Evolutionary conservation across 2,329 filamentous ascomycete species (phyloP).

Genomic region (Coleophoma crateriformis): DNA sequence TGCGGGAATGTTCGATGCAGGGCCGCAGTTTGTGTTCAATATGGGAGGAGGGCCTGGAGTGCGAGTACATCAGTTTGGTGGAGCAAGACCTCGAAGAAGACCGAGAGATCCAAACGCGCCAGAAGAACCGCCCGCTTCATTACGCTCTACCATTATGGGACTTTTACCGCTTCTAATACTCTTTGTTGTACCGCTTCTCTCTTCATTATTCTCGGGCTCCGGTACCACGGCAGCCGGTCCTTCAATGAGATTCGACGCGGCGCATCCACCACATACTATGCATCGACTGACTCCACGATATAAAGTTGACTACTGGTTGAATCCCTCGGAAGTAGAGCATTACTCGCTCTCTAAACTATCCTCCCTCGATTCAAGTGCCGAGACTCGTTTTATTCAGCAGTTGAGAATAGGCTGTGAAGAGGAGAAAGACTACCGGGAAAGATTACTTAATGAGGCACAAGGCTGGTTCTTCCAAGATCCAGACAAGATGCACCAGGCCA

Average conservation of each 20-base stretch:
- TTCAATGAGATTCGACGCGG: constrained; percentile 68
- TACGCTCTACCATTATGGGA: constrained; percentile 55
- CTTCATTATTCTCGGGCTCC: constrained; percentile 65
- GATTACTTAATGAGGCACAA: constrained; percentile 58
- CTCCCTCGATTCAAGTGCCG: constrained; percentile 72
- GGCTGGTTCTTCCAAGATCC: constrained; percentile 66
- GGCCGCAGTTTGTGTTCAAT: constrained; percentile 92
- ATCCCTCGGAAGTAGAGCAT: constrained; percentile 69
- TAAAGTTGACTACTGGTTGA: constrained; percentile 78
- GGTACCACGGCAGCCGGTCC: constrained; percentile 53
- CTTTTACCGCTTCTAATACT: constrained; percentile 85
- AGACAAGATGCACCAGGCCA: constrained; percentile 44
- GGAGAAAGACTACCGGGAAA: constrained; percentile 54
- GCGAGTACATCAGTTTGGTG: constrained; percentile 93
- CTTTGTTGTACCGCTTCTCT: constrained; percentile 79
- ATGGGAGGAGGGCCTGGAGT: constrained; percentile 88
- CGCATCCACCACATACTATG: constrained; percentile 66
- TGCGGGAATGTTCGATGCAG: constrained; percentile 61
- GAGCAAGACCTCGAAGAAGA: constrained; percentile 67
- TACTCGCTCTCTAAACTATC: constrained; percentile 65
- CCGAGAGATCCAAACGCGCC: constrained; percentile 58
- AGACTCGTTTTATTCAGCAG: constrained; percentile 63
- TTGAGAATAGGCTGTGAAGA: constrained; percentile 68
- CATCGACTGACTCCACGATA: constrained; percentile 66
- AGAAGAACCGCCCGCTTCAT: constrained; percentile 43